phyloP scores from a whole-genome alignment of 2,329 filamentous ascomycete species.

The Shiraia bambusicola region DNA sequence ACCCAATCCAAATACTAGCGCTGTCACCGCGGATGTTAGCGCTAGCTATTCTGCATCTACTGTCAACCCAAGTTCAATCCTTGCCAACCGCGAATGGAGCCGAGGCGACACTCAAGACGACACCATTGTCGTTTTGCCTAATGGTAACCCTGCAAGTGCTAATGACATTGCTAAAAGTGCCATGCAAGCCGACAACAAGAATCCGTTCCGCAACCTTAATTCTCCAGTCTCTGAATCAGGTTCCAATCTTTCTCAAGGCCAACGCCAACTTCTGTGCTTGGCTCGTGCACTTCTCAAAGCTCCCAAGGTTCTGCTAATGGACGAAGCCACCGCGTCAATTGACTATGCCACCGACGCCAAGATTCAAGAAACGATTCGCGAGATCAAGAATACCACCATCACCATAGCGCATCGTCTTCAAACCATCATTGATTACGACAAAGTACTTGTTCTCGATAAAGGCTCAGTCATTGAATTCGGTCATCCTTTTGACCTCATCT shows the following conservation, averaged over 20 bases:
- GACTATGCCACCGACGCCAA: slow-evolving; percentile 95
- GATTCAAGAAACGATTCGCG: slow-evolving; percentile 95
- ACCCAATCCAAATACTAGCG: slow-evolving; percentile 32
- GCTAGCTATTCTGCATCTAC: slow-evolving; percentile 34
- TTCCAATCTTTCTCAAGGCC: slow-evolving; percentile 91
- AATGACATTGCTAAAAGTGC: slow-evolving; percentile 27
- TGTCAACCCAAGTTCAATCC: slow-evolving; percentile 35
- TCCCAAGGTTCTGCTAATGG: slow-evolving; percentile 95
- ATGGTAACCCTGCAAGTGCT: slow-evolving; percentile 33
- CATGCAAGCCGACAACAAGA: slow-evolving; percentile 74
- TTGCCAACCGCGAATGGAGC: slow-evolving; percentile 32
- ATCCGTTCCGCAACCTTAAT: slow-evolving; percentile 84
- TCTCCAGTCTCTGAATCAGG: slow-evolving; percentile 87
- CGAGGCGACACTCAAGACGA: slow-evolving; percentile 32
- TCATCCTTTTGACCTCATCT: slow-evolving; percentile 75
- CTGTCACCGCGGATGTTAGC: slow-evolving; percentile 29
- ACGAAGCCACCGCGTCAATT: slow-evolving; percentile 96
- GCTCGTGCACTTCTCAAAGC: slow-evolving; percentile 89
- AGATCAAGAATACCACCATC: slow-evolving; percentile 87
- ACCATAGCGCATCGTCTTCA: slow-evolving; percentile 95
- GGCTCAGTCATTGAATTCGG: slow-evolving; percentile 85
- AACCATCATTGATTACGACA: slow-evolving; percentile 98
- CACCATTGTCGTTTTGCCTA: slow-evolving; percentile 35
- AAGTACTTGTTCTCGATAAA: slow-evolving; percentile 90
- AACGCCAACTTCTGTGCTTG: slow-evolving; percentile 90